These are phyloP conservation scores for Athelia psychrophila DNA, from an alignment of 1,284 basidiomycete species.

Conservation along the genomic window DNA sequence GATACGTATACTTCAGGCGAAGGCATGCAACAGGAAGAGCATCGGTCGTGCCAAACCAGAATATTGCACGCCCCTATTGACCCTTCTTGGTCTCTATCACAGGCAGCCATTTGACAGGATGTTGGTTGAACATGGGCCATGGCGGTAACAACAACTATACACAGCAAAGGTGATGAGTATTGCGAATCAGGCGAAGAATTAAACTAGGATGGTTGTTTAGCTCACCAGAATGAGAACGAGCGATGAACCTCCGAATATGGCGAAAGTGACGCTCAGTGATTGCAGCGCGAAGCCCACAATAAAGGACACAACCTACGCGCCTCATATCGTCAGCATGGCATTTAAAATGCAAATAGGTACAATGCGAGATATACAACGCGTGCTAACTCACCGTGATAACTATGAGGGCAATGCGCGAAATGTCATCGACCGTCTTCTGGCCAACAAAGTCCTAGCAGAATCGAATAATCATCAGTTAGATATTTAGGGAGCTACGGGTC, in stretches of 20 bases:
- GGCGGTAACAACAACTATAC: constrained; percentile 60
- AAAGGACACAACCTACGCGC: constrained; percentile 61
- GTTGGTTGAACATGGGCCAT: constrained; percentile 64
- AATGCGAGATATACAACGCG: not conserved
- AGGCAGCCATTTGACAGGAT: constrained; percentile 66
- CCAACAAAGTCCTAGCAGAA: constrained; percentile 69
- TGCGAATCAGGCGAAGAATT: no score
- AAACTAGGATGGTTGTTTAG: no score
- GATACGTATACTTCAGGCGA: no score
- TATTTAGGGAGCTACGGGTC: no score
- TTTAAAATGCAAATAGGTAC: not conserved
- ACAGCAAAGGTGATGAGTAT: no score
- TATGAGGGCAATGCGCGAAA: constrained; percentile 44
- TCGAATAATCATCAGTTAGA: not conserved
- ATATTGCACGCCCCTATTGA: not conserved
- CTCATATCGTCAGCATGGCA: constrained; percentile 3
- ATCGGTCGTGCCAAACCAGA: not conserved
- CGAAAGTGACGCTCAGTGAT: constrained; percentile 59
- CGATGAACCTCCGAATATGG: constrained; percentile 44
- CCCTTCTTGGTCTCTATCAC: constrained; percentile 21
- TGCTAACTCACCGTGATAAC: constrained; percentile 40
- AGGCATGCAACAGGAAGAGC: not conserved
- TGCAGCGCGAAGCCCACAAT: constrained; percentile 57
- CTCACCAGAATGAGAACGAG: constrained; percentile 52
- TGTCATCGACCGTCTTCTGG: constrained; percentile 56